Evolutionary conservation across 768 basidiomycete species (phyloP).

Genomic region (Amanita subjunquillea): DNA sequence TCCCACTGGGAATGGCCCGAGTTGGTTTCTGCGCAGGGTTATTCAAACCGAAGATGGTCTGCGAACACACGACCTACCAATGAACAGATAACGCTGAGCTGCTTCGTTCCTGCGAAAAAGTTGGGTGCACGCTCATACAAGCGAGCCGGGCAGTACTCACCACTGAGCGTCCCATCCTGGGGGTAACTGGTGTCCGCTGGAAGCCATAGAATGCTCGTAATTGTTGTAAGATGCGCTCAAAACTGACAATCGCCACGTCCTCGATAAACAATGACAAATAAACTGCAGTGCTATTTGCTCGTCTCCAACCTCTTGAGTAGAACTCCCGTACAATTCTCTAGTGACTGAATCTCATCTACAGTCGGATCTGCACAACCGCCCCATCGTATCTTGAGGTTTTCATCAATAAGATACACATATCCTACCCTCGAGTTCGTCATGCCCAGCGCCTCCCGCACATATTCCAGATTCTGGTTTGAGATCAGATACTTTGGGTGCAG

Average conservation of each 20-base stretch:
- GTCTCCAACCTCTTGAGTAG: slow-evolving; percentile 50
- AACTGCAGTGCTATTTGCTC: slow-evolving; percentile 9
- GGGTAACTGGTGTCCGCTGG: slow-evolving; percentile 61
- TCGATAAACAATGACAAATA: slow-evolving; percentile 5
- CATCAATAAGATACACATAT: slow-evolving; percentile 86
- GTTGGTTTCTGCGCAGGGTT: slow-evolving; percentile 53
- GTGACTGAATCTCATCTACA: slow-evolving; percentile 53
- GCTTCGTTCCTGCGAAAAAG: slow-evolving; percentile 56
- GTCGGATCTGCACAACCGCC: slow-evolving; percentile 84
- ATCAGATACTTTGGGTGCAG: slow-evolving; percentile 68
- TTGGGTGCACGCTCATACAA: slow-evolving; percentile 10
- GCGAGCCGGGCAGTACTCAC: slow-evolving; percentile 30
- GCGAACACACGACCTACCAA: slow-evolving; percentile 47
- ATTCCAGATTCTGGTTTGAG: slow-evolving; percentile 79
- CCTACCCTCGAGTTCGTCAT: slow-evolving; percentile 87
- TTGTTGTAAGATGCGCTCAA: slow-evolving; percentile 13
- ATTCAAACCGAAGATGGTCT: slow-evolving; percentile 1
- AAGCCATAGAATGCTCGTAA: slow-evolving; percentile 29
- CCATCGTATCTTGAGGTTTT: slow-evolving; percentile 81
- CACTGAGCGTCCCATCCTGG: slow-evolving; percentile 93
- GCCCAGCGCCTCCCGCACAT: slow-evolving; percentile 73
- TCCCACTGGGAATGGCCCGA: slow-evolving; percentile 90
- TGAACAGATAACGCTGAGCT: slow-evolving; percentile 77
- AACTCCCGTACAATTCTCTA: slow-evolving; percentile 62
- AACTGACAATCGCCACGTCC: slow-evolving; percentile 5